Conservation (phyloP, 2,329 filamentous ascomycete genomes). For the Microascus cirrosus region DNA sequence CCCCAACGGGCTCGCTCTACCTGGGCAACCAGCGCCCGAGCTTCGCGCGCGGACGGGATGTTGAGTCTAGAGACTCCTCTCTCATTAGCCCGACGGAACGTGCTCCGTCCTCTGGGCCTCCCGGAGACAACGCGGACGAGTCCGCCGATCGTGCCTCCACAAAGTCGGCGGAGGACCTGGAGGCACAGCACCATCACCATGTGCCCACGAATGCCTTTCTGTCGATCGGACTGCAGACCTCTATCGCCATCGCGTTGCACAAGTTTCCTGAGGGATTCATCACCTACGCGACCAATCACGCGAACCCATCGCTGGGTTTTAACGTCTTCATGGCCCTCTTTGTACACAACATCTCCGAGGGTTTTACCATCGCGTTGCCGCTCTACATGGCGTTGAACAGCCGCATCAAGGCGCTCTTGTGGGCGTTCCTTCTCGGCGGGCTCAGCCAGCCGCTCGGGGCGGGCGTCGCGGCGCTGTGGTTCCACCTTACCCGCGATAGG, state of each 20-base stretch:
- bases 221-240: constrained; percentile 90
- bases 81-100: not conserved
- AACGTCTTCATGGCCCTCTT: constrained; percentile 92
- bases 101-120: not conserved
- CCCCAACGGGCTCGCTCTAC: not conserved
- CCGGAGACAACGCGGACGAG: not conserved
- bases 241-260: constrained; percentile 87
- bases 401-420: constrained; percentile 70
- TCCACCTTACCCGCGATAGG: constrained; percentile 44
- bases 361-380: constrained; percentile 86
- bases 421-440: constrained; percentile 74
- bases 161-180: constrained; percentile 19
- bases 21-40: not conserved
- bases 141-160: not conserved
- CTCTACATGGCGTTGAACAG: constrained; percentile 83
- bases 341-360: constrained; percentile 96
- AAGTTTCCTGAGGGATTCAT: constrained; percentile 85
- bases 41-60: not conserved
- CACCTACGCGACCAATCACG: constrained; percentile 95
- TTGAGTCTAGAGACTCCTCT: not conserved
- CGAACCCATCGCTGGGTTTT: constrained; percentile 77
- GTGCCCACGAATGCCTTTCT: constrained; percentile 90
- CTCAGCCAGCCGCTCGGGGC: constrained; percentile 81
- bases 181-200: constrained; percentile 73
- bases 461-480: constrained; percentile 74